Evolutionary conservation across 345 rosid species (phyloP), one percentile per base, ranked within the genome.

Genomic region (Moringa oleifera): DNA sequence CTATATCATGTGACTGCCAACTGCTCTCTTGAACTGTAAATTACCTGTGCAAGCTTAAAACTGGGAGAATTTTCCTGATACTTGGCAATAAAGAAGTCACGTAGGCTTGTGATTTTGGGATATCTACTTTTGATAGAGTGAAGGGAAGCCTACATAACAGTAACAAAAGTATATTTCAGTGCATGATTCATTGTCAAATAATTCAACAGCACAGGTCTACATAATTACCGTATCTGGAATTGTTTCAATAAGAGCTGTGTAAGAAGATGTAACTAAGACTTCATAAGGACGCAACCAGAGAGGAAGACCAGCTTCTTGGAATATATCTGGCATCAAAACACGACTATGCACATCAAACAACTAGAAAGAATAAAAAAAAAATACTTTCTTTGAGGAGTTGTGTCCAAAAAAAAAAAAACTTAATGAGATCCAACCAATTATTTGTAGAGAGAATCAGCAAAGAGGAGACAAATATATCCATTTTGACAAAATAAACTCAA

Each of bases 291-390:
- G 93, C 70, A 95, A 79, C 99, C 99, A 95, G 61, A 95, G 91
- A 33, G 99, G 99, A 58, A 95, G 87, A 65, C 97, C 99, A 66
- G 97, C 99, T 87, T 95, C 99, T 75, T 91, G 99, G 71, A 95
- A 89, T 79, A 95, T 95, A 79, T 95, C 97, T 95, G 82, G 57
- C 52, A 73, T 69, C 23, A 53, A 67, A 59, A 57, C 71, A 55
- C 11, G 25, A 46, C 25, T 55, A 46, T 54, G 28, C 56, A 20
- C 58, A 61, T 59, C 24, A 64, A 50, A 18, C 21, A 57, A 69
- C 59, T 21, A 41, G 0, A 49, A 45, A 50, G 19, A 17, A 54
- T 10, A 58, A 49, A 51, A 24, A 51, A 5, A 49, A 17, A 49
- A 7, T 33, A 33, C n/a, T 33, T 33, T 60, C 53, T 57, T 41